These are phyloP conservation scores for Phytopythium boreale DNA, from an alignment of 352 stramenopile genomes.

Conservation along the genomic window DNA sequence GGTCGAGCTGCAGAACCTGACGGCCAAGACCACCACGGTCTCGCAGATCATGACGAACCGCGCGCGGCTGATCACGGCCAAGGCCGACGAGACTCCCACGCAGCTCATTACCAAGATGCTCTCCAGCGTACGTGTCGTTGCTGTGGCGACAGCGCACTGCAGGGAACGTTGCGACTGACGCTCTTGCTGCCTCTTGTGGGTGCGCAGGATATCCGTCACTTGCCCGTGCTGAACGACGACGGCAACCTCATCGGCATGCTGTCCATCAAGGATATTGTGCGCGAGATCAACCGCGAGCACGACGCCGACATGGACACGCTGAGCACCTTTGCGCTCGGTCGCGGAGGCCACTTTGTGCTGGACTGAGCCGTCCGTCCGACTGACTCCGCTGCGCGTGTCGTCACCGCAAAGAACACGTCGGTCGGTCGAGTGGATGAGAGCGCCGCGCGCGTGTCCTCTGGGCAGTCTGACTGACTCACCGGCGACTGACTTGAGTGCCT, in stretches of 20 bases:
- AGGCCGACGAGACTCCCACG: conserved; percentile 81
- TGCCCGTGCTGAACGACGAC: conserved; percentile 92
- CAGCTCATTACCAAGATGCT: conserved; percentile 97
- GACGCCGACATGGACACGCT: conserved; percentile 80
- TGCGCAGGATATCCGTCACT: conserved; percentile 88
- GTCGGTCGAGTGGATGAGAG: no score
- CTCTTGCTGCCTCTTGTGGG: neutral
- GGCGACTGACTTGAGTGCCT: no score
- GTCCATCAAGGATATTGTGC: conserved; percentile 93
- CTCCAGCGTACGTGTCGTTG: conserved; percentile 59
- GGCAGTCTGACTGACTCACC: no score
- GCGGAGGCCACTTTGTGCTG: conserved; percentile 79
- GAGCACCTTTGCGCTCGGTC: conserved; percentile 71
- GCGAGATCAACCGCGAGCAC: conserved; percentile 80
- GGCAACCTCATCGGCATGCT: conserved; percentile 91
- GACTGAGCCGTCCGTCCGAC: conserved; percentile 31
- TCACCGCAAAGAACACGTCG: no score
- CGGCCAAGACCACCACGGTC: conserved; percentile 78
- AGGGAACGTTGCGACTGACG: neutral
- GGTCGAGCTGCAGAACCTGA: conserved; percentile 92
- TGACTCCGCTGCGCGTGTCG: no score
- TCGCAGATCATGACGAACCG: conserved; percentile 94
- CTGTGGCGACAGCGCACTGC: neutral
- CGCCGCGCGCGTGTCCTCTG: no score
- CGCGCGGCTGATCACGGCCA: conserved; percentile 88